Evolutionary conservation across 441 rosid genomes (phyloP).

Genomic region (Adansonia rubrostipa): DNA sequence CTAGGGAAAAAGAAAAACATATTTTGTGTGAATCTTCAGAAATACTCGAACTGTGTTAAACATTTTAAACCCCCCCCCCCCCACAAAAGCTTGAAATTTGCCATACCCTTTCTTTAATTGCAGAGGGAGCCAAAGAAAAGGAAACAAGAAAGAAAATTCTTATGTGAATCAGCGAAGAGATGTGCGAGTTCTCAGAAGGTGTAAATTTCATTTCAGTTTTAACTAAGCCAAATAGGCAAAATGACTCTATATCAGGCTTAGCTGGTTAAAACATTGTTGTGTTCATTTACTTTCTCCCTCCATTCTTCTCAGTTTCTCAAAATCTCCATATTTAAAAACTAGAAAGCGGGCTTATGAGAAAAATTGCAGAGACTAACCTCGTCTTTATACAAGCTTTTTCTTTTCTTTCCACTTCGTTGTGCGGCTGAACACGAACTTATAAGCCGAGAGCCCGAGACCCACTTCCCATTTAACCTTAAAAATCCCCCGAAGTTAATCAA

Average conservation of each 20-base stretch:
- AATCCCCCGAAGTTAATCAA: conserved; percentile 30
- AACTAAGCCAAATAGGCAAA: not conserved
- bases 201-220: not conserved
- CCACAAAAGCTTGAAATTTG: conserved; percentile 35
- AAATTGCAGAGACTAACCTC: conserved; percentile 41
- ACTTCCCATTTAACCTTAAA: conserved; percentile 25
- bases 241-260: not conserved
- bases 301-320: conserved; percentile 14
- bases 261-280: conserved; percentile 19
- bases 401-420: not conserved
- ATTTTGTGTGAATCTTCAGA: conserved; percentile 47
- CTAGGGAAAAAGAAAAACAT: conserved; percentile 12
- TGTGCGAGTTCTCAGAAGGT: not conserved
- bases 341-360: conserved; percentile 21
- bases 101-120: conserved; percentile 17
- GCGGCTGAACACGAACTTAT: conserved; percentile 16
- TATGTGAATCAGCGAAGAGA: not conserved
- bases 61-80: conserved; percentile 14
- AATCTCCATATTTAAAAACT: not conserved
- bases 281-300: not conserved
- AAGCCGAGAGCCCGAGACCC: conserved; percentile 31
- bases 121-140: conserved; percentile 13
- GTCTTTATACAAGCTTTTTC: conserved; percentile 14
- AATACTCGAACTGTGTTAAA: conserved; percentile 30
- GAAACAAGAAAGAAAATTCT: not conserved